Evolutionary conservation across 2,329 filamentous ascomycete genomes (phyloP), one percentile per base, ranked within the genome.

Genomic region (Blumeria graminis): DNA sequence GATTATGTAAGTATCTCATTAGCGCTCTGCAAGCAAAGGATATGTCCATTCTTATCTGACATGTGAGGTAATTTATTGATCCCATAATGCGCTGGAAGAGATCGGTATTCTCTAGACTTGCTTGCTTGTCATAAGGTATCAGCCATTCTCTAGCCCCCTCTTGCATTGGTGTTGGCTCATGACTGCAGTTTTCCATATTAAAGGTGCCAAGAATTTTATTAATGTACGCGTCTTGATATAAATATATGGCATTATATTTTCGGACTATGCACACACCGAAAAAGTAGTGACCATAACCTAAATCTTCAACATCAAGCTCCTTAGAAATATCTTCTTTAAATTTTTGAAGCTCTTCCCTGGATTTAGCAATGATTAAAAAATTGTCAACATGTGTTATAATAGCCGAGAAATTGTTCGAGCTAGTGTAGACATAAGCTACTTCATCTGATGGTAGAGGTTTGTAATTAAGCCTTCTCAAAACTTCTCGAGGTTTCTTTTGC

Each of bases 1-100:
- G 54, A 55, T 55, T 55, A 22, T 55, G 54, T 46, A 55, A 22
- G 14, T 55, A 55, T 46, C 54, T 16, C 51, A 54, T 54, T 7
- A 54, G 35, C 3, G 51, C 22, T 6, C 28, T n/a, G 16, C 38
- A 48, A 46, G 2, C 13, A 46, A 46, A 55, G 1, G 16, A 53
- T n/a, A 55, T 45, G 8, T 55, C 32, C 38, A 48, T 45, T 13
- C 54, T 34, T 6, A 32, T 55, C 9, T 55, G 18, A n/a, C 38
- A 45, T 16, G 32, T 13, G 16, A 55, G 38, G 35, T 55, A 55
- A 18, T 45, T 55, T 18, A 45, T 46, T n/a, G 54, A 55, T 16
- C 39, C 54, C 41, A 55, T 46, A 36, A 55, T 55, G 3, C 28
- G 14, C 28, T 55, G 54, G 18, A 34, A 55, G 10, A 55, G 38